Base-by-base conservation (phyloP, 176 grass and related monocot genomes). In the Tillandsia leiboldiana region DNA sequence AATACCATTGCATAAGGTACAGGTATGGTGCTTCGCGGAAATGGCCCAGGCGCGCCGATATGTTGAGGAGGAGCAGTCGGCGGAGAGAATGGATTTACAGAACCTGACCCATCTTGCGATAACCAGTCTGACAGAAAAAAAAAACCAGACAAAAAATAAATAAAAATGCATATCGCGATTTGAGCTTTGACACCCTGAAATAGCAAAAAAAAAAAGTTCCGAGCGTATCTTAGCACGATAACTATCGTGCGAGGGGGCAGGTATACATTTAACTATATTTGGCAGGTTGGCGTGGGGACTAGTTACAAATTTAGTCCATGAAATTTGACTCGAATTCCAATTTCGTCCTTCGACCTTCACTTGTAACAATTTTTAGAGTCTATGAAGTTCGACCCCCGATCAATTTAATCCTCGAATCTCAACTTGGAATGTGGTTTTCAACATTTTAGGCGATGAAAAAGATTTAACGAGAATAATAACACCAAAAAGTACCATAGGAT, bases 61-160 rank as follows among this genome's bases (percentile, higher is more conserved):
- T 80, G 86, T 83, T 86, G 90, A 68, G 83, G 86, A 72, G 90
- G 86, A 81, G 83, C 78, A 67, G 87, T 80, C 65, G 83, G 80
- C 78, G 90, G 81, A 72, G 85, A 76, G 81, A 93, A 89, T 80
- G 84, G 80, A 8, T 76, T 78, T 67, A 79, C 54, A 51, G 77
- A 79, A 23, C 33, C 33, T 42, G 65, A 79, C 63, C 82, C 89
- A 73, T 88, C 85, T 59, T 84, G 87, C 12, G 83, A 80, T 69
- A 80, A 89, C 88, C 92, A 96, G 76, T 96, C 92, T 96, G 83
- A 81, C 23, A 80, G 79, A 82, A 71, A 49, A n/a, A n/a, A n/a
- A n/a, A 50, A 28, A 63, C 29, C 67, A 71, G 49, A 53, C 29
- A 72, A 49, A 42, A 57, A 53, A 24, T 24, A 73, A 72, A 52